Percentiles rank a stretch among this genome's conserved stretches.
Conservation (phyloP, 176 grass and related monocot genomes). For the Rhynchospora breviuscula region DNA sequence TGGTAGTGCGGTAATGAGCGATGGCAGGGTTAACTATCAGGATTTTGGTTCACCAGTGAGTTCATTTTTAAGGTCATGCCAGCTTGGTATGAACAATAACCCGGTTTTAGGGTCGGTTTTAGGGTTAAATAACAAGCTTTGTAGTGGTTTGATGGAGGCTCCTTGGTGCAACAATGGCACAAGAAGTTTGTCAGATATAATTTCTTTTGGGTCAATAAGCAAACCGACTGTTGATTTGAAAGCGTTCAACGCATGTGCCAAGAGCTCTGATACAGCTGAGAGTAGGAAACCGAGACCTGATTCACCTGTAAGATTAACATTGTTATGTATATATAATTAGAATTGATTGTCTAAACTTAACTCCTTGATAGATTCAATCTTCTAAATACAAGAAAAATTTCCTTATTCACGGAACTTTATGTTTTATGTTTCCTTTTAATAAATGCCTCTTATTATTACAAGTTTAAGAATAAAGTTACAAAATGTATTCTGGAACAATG, state of each 20-base stretch:
- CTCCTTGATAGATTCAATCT: no score
- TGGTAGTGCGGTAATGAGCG: not conserved
- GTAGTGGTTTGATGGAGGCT: constrained; percentile 36
- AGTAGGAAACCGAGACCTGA: constrained; percentile 53
- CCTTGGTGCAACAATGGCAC: constrained; percentile 50
- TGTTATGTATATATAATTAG: no score
- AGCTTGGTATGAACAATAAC: constrained; percentile 36
- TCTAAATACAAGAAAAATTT: no score
- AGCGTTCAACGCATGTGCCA: constrained; percentile 18
- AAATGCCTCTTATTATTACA: not conserved
- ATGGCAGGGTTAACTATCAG: not conserved
- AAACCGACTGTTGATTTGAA: constrained; percentile 9
- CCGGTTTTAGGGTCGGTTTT: constrained; percentile 57
- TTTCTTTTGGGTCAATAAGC: constrained; percentile 45
- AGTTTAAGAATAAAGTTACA: not conserved
- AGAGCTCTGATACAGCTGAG: constrained; percentile 28
- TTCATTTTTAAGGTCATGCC: constrained; percentile 32
- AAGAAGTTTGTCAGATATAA: constrained; percentile 67
- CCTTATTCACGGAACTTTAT: no score
- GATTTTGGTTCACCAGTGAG: constrained; percentile 7
- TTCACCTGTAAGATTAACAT: constrained; percentile 49
- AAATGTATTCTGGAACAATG: not conserved
- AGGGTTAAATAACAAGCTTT: constrained; percentile 51
- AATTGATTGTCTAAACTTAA: no score
- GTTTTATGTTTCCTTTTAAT: not conserved